Conservation (phyloP, 1,284 basidiomycete genomes). For the Leccinum huronense region DNA sequence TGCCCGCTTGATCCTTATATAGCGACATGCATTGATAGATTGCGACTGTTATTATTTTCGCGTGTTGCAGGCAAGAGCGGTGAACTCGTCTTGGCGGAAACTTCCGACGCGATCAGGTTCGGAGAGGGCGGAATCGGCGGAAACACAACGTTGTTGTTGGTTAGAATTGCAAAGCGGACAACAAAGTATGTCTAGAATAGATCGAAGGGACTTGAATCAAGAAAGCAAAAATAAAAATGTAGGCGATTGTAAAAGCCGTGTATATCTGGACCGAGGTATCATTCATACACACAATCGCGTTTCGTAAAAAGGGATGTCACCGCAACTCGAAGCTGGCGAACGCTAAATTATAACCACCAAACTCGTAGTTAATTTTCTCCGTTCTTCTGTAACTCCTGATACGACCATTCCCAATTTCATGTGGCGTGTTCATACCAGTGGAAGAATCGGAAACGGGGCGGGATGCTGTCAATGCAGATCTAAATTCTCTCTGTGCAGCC, state of each 20-base stretch:
- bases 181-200: conserved; percentile 23
- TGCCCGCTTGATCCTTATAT: conserved; percentile 17
- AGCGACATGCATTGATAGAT: conserved; percentile 25
- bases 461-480: conserved; percentile 48
- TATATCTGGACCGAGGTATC: conserved; percentile 26
- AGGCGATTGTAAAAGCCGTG: conserved; percentile 18
- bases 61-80: conserved; percentile 6
- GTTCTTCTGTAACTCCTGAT: conserved; percentile 62
- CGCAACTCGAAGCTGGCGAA: conserved; percentile 83
- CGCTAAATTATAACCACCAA: conserved; percentile 92
- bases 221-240: conserved; percentile 22
- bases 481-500: conserved; percentile 68
- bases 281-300: conserved; percentile 15
- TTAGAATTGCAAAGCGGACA: conserved; percentile 21
- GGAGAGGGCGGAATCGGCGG: neutral
- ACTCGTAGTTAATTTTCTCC: conserved; percentile 98
- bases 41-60: conserved; percentile 11
- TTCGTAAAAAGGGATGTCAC: conserved; percentile 27
- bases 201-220: conserved; percentile 11
- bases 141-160: conserved; percentile 23
- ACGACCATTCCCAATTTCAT: conserved; percentile 16
- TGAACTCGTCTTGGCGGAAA: conserved; percentile 3
- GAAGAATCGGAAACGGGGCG: conserved; percentile 28
- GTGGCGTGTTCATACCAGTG: conserved; percentile 13
- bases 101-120: conserved; percentile 3